Base-by-base conservation (phyloP, 192 early-diverging fungal species). In the Gigaspora rosea region DNA sequence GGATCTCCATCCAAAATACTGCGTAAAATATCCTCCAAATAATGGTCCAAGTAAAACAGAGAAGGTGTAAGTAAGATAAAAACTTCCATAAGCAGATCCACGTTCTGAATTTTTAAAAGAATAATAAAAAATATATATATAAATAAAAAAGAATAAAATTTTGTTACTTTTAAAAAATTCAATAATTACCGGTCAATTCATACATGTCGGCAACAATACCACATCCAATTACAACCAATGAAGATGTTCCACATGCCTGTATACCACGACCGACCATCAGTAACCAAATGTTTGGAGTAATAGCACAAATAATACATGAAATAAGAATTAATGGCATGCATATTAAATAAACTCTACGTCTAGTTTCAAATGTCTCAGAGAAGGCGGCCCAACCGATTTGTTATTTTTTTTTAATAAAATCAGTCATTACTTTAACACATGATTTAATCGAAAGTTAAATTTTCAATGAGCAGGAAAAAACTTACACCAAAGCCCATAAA, bases 51-150 rank as follows among this genome's bases (percentile, higher is more conserved):
- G 47, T 13, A 83, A 33, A 10, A 75, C 70, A 9, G 79, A 79
- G 10, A 61, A 5, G 10, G 9, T 11, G 9, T 61, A 61, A 0
- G 2, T 79, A 1, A 83, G 54, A 57, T 79, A 83, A 47, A 71
- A 83, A 2, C 79, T 33, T 8, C 82, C 82, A 78, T 80, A 80
- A 32, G 82, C 82, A 15, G 77, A n/a, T 46, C 82, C 82, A 20
- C 82, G 79, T 52, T 83, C 82, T 68, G 0, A 41, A 47, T 46
- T 50, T 8, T 11, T 4, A 47, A n/a, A 27, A 61, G 22, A 11
- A 61, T 27, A 20, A 11, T 27, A 61, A 20, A 22, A 61, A 61
- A 11, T 27, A 27, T 10, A 22, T 22, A 59, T n/a, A 59, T 59
- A n/a, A 59, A 61, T 0, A n/a, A 22, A 20, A 61, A 8, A n/a